These are phyloP conservation scores for Globisporangium alternatum DNA, from an alignment of 352 stramenopile species.

Conservation along the genomic window DNA sequence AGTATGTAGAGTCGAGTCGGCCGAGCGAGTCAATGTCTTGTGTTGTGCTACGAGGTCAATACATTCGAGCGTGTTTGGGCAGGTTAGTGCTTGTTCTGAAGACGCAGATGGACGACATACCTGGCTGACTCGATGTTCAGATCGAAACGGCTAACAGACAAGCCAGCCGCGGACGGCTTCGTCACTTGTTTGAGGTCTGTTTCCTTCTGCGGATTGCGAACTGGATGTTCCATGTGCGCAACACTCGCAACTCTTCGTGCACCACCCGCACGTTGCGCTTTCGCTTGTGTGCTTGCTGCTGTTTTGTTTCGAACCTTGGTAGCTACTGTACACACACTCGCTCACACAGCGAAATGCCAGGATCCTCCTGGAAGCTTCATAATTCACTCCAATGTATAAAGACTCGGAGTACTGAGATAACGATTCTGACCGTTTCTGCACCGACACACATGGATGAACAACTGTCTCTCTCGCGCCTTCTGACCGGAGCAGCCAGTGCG, in stretches of 20 bases:
- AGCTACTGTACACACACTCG: no score
- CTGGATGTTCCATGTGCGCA: not conserved
- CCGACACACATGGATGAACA: constrained; percentile 10
- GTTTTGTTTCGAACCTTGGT: no score
- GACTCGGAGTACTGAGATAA: not conserved
- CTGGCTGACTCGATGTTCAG: not conserved
- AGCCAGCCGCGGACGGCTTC: not conserved
- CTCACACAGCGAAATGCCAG: no score
- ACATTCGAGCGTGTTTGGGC: no score
- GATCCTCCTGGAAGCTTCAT: no score
- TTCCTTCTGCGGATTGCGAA: not conserved
- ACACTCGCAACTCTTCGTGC: no score
- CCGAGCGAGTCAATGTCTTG: not conserved
- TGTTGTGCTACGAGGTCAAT: no score
- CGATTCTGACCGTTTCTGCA: not conserved
- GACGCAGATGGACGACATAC: not conserved
- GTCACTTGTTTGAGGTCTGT: not conserved
- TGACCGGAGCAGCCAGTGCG: not conserved
- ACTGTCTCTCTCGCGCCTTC: constrained; percentile 13
- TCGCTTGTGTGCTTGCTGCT: not conserved
- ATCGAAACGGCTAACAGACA: not conserved
- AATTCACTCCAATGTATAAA: no score
- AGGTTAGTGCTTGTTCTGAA: not conserved
- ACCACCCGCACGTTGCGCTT: no score
- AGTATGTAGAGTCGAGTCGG: not conserved